phyloP scores from a whole-genome alignment of 2,329 filamentous ascomycete species.

The Fusarium oxysporum region DNA sequence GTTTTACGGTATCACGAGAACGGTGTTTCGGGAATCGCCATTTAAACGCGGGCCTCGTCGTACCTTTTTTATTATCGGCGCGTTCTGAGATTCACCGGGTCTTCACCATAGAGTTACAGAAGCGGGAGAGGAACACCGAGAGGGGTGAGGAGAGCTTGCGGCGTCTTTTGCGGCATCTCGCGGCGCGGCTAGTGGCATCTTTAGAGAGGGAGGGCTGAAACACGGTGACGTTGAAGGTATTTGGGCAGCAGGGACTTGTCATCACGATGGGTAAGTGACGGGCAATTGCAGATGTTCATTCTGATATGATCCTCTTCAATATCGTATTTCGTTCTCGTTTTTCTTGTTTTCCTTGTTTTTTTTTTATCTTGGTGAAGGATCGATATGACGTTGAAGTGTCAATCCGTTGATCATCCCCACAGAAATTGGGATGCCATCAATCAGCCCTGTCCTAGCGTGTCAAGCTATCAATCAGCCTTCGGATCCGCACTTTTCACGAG shows the following conservation, averaged over 20 bases:
- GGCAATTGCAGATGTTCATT: not conserved
- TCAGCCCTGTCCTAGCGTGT: slow-evolving; percentile 18
- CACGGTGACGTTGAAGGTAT: not conserved
- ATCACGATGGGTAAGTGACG: not conserved
- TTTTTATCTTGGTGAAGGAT: slow-evolving; percentile 5
- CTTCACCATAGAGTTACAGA: not conserved
- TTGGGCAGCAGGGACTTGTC: not conserved
- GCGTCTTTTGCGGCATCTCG: slow-evolving; percentile 12
- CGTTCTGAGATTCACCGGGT: slow-evolving; percentile 6
- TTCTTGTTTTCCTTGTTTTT: not conserved
- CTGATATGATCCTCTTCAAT: not conserved
- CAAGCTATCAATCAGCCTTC: slow-evolving; percentile 3
- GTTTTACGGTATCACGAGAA: slow-evolving; percentile 25
- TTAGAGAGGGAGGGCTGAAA: not conserved
- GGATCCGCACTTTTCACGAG: slow-evolving; percentile 1
- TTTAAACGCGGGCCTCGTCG: slow-evolving; percentile 3
- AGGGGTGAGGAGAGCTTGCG: not conserved
- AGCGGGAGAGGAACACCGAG: slow-evolving; percentile 19
- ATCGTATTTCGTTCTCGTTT: not conserved
- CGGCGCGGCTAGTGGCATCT: slow-evolving; percentile 2
- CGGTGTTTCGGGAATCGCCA: slow-evolving; percentile 25
- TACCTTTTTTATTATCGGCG: slow-evolving; percentile 1
- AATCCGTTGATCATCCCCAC: not conserved
- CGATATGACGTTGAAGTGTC: slow-evolving; percentile 1
- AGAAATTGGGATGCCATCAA: not conserved